A percentile compares a stretch with the other conserved stretches of the same genome.
These are phyloP conservation scores for Bidens hawaiensis DNA, from an alignment of 140 eudicot species.

Conservation along the genomic window DNA sequence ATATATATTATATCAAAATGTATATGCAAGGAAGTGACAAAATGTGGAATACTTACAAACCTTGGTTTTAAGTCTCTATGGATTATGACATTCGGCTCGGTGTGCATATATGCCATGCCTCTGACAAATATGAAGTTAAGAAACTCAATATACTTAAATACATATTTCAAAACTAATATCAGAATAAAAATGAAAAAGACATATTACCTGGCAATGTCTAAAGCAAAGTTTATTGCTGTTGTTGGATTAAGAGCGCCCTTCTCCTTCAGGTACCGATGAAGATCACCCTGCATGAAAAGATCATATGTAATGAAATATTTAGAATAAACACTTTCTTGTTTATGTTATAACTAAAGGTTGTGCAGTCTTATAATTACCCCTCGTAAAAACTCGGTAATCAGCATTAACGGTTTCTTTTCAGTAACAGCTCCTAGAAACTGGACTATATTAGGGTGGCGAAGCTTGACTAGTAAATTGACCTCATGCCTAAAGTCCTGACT, in stretches of 20 bases:
- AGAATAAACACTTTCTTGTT: conserved; percentile 6
- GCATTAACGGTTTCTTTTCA: conserved; percentile 85
- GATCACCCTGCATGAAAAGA: conserved; percentile 71
- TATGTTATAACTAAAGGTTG: background rate
- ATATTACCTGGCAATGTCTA: conserved; percentile 90
- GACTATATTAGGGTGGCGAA: conserved; percentile 98
- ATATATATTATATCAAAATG: no score
- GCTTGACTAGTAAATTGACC: conserved; percentile 96
- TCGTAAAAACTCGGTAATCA: conserved; percentile 83
- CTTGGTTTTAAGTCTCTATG: conserved; percentile 98
- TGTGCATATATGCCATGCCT: conserved; percentile 98
- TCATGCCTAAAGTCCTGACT: conserved; percentile 99
- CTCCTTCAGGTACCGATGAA: conserved; percentile 85
- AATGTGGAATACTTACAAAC: conserved; percentile 33
- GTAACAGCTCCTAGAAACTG: conserved; percentile 99
- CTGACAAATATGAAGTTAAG: conserved; percentile 31
- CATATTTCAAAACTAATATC: background rate
- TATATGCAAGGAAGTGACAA: background rate
- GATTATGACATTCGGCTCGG: conserved; percentile 85
- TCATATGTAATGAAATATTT: conserved; percentile 5
- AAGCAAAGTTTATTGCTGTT: conserved; percentile 84
- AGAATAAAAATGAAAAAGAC: background rate
- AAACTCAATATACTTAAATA: conserved; percentile 12
- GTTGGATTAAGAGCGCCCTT: conserved; percentile 91
- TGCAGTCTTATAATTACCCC: conserved; percentile 53